Conservation (phyloP, 2,329 filamentous ascomycete species). For the Alternaria postmessia region DNA sequence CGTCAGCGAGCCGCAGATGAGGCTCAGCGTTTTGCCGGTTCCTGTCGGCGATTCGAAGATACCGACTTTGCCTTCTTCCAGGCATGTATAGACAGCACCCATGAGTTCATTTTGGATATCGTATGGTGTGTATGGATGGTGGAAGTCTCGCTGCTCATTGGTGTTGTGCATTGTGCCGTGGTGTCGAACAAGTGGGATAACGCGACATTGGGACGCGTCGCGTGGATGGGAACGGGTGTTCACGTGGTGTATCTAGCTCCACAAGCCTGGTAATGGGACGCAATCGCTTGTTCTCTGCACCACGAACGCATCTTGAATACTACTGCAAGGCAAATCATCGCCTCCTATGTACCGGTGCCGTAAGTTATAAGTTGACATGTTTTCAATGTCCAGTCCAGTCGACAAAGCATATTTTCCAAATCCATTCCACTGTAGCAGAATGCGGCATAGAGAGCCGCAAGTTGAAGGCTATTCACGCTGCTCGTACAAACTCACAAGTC, state of each 20-base stretch:
- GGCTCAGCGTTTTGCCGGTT: conserved; percentile 88
- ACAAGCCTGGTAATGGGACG: no score
- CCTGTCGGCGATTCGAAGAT: conserved; percentile 96
- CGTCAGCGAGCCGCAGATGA: conserved; percentile 87
- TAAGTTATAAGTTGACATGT: no score
- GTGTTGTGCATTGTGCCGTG: conserved; percentile 25
- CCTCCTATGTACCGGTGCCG: no score
- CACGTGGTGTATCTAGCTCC: conserved; percentile 10
- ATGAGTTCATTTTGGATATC: conserved; percentile 89
- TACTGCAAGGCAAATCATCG: no score
- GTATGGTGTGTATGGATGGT: conserved; percentile 89
- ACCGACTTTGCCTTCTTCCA: conserved; percentile 81
- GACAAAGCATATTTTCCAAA: no score
- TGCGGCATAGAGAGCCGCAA: no score
- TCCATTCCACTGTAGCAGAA: no score
- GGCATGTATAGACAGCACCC: conserved; percentile 79
- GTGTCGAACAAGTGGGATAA: not conserved
- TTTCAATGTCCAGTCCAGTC: no score
- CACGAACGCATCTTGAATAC: no score
- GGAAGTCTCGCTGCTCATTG: conserved; percentile 64
- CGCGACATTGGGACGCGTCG: conserved; percentile 11
- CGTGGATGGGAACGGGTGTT: conserved; percentile 18
- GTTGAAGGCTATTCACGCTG: no score
- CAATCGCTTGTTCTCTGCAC: no score
- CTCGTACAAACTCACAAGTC: no score